Conservation (phyloP, 2,329 filamentous ascomycete species). For the Hypoxylon sp. region DNA sequence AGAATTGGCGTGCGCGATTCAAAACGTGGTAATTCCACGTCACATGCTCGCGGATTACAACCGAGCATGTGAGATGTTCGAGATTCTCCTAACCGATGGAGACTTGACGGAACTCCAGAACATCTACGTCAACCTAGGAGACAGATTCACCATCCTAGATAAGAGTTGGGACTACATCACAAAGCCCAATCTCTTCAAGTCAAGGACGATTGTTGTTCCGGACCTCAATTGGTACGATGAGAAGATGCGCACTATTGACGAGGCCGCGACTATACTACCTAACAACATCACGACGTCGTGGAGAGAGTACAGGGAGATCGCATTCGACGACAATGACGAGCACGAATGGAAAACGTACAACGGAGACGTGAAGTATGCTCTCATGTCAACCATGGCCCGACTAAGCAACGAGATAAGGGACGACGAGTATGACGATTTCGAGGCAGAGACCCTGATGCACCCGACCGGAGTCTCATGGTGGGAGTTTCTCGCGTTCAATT, state of each 20-base stretch:
- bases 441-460: slow-evolving; percentile 19
- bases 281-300: not conserved
- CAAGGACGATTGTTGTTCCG: slow-evolving; percentile 8
- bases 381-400: slow-evolving; percentile 1
- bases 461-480: slow-evolving; percentile 25
- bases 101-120: slow-evolving; percentile 1
- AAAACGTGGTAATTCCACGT: slow-evolving; percentile 16
- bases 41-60: not conserved
- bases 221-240: slow-evolving; percentile 8
- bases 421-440: not conserved
- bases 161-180: not conserved
- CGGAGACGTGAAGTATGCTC: slow-evolving; percentile 16
- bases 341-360: slow-evolving; percentile 10
- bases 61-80: slow-evolving; percentile 15
- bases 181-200: slow-evolving; percentile 6
- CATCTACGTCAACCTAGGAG: slow-evolving; percentile 15
- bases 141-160: not conserved
- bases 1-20: slow-evolving; percentile 12
- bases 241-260: slow-evolving; percentile 1
- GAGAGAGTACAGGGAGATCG: not conserved
- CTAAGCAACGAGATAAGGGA: slow-evolving; percentile 1
- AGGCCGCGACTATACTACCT: not conserved
- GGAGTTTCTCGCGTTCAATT: not conserved
- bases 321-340: not conserved
- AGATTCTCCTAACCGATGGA: not conserved